Conservation (phyloP, 2,329 filamentous ascomycete species). For the Sarocladium oryzae region DNA sequence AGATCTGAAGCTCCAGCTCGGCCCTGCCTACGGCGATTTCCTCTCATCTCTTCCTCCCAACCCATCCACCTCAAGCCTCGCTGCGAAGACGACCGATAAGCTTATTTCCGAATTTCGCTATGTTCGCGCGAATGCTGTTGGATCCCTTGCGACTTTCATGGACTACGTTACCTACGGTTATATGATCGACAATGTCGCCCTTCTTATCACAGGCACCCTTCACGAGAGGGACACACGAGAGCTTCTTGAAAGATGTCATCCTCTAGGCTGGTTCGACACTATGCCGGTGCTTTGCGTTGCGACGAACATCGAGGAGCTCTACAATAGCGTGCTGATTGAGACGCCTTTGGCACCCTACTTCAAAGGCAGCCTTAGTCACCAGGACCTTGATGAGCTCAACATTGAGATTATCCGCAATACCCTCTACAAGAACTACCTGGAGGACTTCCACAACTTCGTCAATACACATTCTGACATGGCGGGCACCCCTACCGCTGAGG, state of each 20-base stretch:
- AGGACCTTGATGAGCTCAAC: slow-evolving; percentile 96
- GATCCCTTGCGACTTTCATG: slow-evolving; percentile 89
- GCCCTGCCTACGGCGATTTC: slow-evolving; percentile 94
- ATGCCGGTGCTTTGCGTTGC: slow-evolving; percentile 97
- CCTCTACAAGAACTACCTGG: slow-evolving; percentile 98
- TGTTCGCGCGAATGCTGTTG: slow-evolving; percentile 86
- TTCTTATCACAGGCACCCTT: slow-evolving; percentile 94
- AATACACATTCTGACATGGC: slow-evolving; percentile 81
- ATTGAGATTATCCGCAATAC: slow-evolving; percentile 99
- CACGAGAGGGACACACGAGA: slow-evolving; percentile 97
- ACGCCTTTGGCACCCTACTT: slow-evolving; percentile 95
- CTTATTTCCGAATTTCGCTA: slow-evolving; percentile 97
- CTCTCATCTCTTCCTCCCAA: slow-evolving; percentile 90
- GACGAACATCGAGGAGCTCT: slow-evolving; percentile 96
- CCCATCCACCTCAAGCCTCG: slow-evolving; percentile 90
- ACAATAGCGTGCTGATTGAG: slow-evolving; percentile 96
- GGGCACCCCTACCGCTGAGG: slow-evolving; percentile 82
- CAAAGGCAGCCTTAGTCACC: slow-evolving; percentile 91
- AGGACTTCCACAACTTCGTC: slow-evolving; percentile 94
- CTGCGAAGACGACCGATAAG: slow-evolving; percentile 94
- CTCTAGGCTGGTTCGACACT: slow-evolving; percentile 97
- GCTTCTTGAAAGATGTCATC: slow-evolving; percentile 90
- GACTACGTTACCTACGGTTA: slow-evolving; percentile 98
- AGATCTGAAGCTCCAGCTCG: slow-evolving; percentile 98
- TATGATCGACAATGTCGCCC: slow-evolving; percentile 99